Evolutionary conservation across 768 basidiomycete genomes (phyloP).

Genomic region (Mycena capillaripes): DNA sequence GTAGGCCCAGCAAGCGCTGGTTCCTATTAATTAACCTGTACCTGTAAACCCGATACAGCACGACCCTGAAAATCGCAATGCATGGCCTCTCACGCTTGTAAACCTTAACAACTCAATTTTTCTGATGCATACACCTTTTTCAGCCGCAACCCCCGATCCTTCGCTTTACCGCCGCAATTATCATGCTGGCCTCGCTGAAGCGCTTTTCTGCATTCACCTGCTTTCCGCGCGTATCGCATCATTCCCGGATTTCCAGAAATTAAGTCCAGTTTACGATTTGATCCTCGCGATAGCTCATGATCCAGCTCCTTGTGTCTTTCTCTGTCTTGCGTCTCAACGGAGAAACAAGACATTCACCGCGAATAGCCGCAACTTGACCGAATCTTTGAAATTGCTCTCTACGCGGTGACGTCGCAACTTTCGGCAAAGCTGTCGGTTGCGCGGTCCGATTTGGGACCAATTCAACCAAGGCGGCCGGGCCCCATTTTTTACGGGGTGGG

Average conservation of each 20-base stretch:
- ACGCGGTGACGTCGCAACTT: constrained; percentile 7
- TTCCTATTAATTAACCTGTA: constrained; percentile 21
- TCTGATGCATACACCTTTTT: constrained; percentile 5
- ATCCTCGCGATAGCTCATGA: background rate
- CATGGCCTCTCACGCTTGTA: constrained; percentile 30
- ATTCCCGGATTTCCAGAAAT: background rate
- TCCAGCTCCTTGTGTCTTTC: background rate
- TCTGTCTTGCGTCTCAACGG: constrained; percentile 12
- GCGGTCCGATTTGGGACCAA: background rate
- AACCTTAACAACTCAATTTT: constrained; percentile 34
- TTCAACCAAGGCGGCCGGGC: background rate
- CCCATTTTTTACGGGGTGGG: constrained; percentile 6
- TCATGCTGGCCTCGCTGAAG: background rate
- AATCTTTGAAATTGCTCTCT: constrained; percentile 25
- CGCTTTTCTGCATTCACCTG: background rate
- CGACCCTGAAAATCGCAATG: constrained; percentile 38
- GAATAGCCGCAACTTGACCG: background rate
- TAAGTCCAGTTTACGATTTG: background rate
- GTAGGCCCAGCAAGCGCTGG: constrained; percentile 29
- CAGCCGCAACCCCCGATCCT: background rate
- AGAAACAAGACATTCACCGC: constrained; percentile 13
- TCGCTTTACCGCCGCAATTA: background rate
- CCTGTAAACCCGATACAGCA: constrained; percentile 31
- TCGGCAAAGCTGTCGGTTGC: background rate
- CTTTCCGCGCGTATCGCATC: constrained; percentile 25